Percentiles rank a stretch among this genome's conserved stretches.
These are phyloP conservation scores for Zymoseptoria brevis DNA, from an alignment of 2,329 filamentous ascomycete genomes.

Conservation along the genomic window DNA sequence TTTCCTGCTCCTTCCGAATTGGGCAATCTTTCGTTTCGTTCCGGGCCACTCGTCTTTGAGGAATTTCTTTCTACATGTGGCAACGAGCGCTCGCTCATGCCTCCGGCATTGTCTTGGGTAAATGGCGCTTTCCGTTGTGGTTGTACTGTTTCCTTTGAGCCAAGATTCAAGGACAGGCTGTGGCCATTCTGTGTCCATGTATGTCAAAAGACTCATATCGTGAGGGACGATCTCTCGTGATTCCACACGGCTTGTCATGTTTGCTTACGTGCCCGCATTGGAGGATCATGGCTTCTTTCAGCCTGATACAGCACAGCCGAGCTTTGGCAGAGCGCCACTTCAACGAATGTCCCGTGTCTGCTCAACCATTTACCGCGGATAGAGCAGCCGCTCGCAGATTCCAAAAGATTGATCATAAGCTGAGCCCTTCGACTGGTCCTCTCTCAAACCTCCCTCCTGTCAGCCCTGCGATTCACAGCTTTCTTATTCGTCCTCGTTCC, in stretches of 20 bases:
- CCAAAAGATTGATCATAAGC: not conserved
- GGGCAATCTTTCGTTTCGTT: not conserved
- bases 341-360: not conserved
- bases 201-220: too few species aligned
- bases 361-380: not conserved
- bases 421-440: not conserved
- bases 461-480: not conserved
- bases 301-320: not conserved
- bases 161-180: too few species aligned
- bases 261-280: not conserved
- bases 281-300: not conserved
- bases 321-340: not conserved
- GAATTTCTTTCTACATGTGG: too few species aligned
- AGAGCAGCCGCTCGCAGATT: not conserved
- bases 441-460: not conserved
- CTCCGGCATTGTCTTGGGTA: too few species aligned
- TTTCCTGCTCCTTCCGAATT: not conserved
- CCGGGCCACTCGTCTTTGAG: too few species aligned
- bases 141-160: too few species aligned
- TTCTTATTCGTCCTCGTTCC: not conserved
- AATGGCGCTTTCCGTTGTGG: too few species aligned
- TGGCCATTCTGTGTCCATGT: too few species aligned
- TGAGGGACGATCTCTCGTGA: too few species aligned
- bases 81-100: too few species aligned
- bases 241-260: not conserved